Base-by-base conservation (phyloP, 2,329 filamentous ascomycete genomes). In the Trichoderma endophyticum region DNA sequence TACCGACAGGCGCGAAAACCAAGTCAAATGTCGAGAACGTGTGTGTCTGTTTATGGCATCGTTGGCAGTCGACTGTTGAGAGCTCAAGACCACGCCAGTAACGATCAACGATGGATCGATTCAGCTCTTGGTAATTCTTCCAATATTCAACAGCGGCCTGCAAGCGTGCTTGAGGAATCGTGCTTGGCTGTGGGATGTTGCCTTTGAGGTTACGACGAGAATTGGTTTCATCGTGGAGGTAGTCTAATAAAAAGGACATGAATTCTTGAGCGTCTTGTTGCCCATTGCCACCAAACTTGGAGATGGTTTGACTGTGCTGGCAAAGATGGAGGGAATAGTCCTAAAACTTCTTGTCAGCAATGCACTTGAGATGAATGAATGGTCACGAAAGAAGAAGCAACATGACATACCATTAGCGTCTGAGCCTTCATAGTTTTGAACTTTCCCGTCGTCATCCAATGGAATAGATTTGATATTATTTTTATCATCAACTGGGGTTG, bases 261-360 rank as follows among this genome's bases (percentile, higher is more conserved):
- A 97, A 97, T 77, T 98, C 96, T 75, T 95, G 92, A 2, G 94
- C 92, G 78, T 99, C 96, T 81, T 98, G 96, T 79, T 98, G 95
- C 64, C 89, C 84, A 28, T 86, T 85, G 54, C 93, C 91, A 15
- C 91, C 93, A 83, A 94, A 96, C 7, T 88, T 75, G 73, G 64
- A 77, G 71, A 43, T 74, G 70, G 65, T 73, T 71, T 57, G 76
- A 76, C 70, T 81, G 74, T 70, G 63, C 30, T 80, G 77, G 71
- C 80, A 82, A 9, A 84, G 73, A 71, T 83, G 78, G 36, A 77
- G 75, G 18, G 81, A 87, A 73, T 92, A 93, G 59, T 89, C 87
- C 82, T 92, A 57, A 14, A 32, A 30, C 4, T 12, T 39, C 2
- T 14, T 5, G 51, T 65, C 26, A 65, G 54, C 24, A 30, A 21